A percentile compares a stretch with the other conserved stretches of the same genome.
Evolutionary conservation across 345 rosid genomes (phyloP).

Genomic region (Salix exigua): DNA sequence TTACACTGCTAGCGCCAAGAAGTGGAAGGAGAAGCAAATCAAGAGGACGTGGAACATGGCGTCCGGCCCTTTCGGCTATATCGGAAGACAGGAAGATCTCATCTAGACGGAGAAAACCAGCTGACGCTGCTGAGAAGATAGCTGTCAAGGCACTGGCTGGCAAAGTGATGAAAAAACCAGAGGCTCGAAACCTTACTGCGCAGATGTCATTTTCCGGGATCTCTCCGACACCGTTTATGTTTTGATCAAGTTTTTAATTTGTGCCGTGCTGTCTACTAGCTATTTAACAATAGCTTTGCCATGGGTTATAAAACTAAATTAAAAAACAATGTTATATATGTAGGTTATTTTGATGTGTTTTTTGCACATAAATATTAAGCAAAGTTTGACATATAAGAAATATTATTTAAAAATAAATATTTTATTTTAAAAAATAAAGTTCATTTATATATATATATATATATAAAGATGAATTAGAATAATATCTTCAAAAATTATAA

Average conservation of each 20-base stretch:
- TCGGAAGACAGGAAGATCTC: constrained; percentile 20
- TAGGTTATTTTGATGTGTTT: no score
- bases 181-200: neutral
- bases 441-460: no score
- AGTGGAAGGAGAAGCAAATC: neutral
- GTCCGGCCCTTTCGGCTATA: constrained; percentile 28
- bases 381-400: no score
- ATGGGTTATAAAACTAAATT: no score
- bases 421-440: no score
- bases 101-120: neutral
- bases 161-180: neutral
- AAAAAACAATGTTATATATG: no score
- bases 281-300: no score
- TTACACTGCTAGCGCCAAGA: neutral
- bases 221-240: constrained; percentile 34
- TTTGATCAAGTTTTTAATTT: constrained; percentile 5
- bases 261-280: neutral
- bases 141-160: neutral
- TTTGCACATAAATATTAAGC: no score
- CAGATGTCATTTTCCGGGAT: constrained; percentile 26
- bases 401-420: no score
- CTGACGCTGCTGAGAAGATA: constrained; percentile 8
- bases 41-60: constrained; percentile 11
- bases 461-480: no score
- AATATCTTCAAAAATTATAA: no score